Evolutionary conservation across 805 yeast genomes (phyloP), one percentile per base, ranked within the genome.

Genomic region (Candida chilensis): DNA sequence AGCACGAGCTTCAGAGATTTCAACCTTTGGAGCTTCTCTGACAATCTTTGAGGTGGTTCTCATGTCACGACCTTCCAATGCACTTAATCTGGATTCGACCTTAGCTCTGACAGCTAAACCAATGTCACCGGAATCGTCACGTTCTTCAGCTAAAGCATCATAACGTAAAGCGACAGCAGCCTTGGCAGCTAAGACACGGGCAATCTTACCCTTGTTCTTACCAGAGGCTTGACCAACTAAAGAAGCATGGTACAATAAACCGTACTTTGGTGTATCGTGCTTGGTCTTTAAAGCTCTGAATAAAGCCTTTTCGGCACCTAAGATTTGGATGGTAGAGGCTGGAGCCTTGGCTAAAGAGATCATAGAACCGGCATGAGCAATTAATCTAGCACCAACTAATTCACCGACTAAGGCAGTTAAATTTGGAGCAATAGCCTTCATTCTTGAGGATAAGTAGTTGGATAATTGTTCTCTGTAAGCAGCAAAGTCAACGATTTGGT

Each of bases 361-460:
- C 48, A 92, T 68, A 44, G 95, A 84, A 50, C 98, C 98, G 32
- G 97, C 79, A 58, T 92, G 98, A 26, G 98, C 92, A 56, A 92
- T 92, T 54, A 92, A 74, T 65, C 98, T 78, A 37, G 98, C 98
- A 62, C 98, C 98, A 29, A 92, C 94, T 45, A 92, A 76, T 67
- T 92, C 98, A 53, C 98, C 98, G 39, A 92, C 95, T 46, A 92
- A 73, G 29, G 92, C 80, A 30, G 96, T 87, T 54, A 90, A 71
- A 61, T 92, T 92, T 55, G 98, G 98, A 39, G 98, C 98, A 66
- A 92, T 90, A 30, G 97, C 96, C 64, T 85, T 87, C 98, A 92
- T 92, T 68, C 97, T 83, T 37, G 94, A 73, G 25, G 84, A 72
- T 49, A 92, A 70, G 59, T 92, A 92, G 65, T 83, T 82, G 36